Evolutionary conservation across 352 stramenopile genomes (phyloP).

Genomic region (Globisporangium nodosum): DNA sequence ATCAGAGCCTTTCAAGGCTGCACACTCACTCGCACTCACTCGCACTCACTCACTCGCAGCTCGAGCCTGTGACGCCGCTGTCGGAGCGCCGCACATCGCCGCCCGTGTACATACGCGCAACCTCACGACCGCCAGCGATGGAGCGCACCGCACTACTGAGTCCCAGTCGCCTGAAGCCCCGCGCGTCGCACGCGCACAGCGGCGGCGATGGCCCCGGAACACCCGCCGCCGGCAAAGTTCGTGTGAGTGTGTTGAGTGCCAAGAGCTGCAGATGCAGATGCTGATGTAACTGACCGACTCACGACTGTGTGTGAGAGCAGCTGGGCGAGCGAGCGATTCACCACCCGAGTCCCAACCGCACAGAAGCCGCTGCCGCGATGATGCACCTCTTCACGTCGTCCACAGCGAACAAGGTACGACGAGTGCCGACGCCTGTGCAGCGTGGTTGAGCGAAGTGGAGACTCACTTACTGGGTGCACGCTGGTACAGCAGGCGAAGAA

Average conservation of each 20-base stretch:
- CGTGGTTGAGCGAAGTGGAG: background rate
- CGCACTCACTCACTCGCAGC: background rate
- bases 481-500: conserved; percentile 4
- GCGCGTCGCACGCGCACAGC: conserved; percentile 1
- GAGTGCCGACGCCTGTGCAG: background rate
- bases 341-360: conserved; percentile 73
- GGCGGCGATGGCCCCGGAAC: conserved; percentile 17
- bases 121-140: conserved; percentile 17
- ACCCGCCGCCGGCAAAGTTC: conserved; percentile 14
- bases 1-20: background rate
- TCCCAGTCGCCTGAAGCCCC: conserved; percentile 22
- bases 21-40: background rate
- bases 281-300: background rate
- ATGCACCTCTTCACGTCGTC: conserved; percentile 67
- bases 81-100: background rate
- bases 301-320: background rate
- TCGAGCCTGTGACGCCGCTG: background rate
- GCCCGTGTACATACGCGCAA: background rate
- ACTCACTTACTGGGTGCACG: background rate
- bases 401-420: conserved; percentile 12
- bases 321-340: conserved; percentile 30
- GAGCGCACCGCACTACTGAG: conserved; percentile 34
- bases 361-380: conserved; percentile 71
- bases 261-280: background rate
- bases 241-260: background rate